Evolutionary conservation across 176 grass and related monocot species (phyloP), one percentile per base, ranked within the genome.

Genomic region (Themeda triandra): DNA sequence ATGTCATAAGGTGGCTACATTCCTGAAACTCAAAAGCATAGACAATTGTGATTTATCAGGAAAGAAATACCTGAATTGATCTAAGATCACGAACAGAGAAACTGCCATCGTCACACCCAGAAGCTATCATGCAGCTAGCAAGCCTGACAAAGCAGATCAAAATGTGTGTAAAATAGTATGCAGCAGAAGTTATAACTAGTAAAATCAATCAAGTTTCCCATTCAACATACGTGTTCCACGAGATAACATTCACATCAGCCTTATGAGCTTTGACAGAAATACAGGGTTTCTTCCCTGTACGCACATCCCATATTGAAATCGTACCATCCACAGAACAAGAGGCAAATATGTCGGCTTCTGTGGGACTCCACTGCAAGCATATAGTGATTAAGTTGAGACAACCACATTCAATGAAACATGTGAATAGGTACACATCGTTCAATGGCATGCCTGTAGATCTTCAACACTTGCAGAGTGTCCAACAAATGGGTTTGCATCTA

Each of bases 81-180:
- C 93, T 90, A 82, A 92, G 91, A 94, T 98, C 96, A 75, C 49
- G 93, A 80, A 98, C 90, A 19, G 93, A 91, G 75, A 98, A 90
- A 33, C 83, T 92, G 51, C 96, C 96, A 78, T 98, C 93, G 87
- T 98, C 96, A 59, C 87, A 87, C 73, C 93, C 93, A 71, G 91
- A 98, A 80, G 96, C 96, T 73, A 98, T 94, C 93, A 96, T 92
- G 85, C 68, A 89, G 83, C 87, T 98, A 68, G 89, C 91, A 45
- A 92, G 72, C 83, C 93, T 98, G 81, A 58, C 18, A 80, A 51
- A 48, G 59, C 45, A 78, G 66, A 65, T 65, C 40, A 59, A 72
- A 78, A 28, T 59, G 63, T 1, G 51, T 21, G 73, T 46, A 58
- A 81, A 37, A 59, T 15, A 39, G 42, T 13, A 35, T 35, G 33